Conservation (phyloP, 179 eudicot species). For the Camellia oleifera region DNA sequence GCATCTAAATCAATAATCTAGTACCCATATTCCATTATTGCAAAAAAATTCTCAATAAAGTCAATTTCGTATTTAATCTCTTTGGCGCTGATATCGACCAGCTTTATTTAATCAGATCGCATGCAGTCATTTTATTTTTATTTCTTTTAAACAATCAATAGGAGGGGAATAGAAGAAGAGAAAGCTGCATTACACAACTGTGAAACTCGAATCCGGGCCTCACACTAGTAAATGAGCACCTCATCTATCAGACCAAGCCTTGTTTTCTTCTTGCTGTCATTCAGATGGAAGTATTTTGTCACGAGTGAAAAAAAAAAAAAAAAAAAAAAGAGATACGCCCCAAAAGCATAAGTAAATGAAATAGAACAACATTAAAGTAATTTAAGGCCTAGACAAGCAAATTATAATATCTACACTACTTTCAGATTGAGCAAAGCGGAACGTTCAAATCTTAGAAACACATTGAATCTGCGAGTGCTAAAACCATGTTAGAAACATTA, state of each 20-base stretch:
- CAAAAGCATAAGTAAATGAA: background rate
- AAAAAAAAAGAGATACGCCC: background rate
- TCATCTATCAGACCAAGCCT: no score
- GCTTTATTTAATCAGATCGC: background rate
- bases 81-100: background rate
- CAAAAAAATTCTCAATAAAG: background rate
- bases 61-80: background rate
- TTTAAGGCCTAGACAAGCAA: background rate
- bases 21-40: background rate
- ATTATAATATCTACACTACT: conserved; percentile 6
- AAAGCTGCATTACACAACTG: no score
- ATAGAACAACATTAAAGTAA: background rate
- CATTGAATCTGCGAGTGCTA: background rate
- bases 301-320: background rate
- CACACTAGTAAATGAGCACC: no score
- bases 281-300: background rate
- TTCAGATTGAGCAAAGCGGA: background rate
- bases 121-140: no score
- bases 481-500: background rate
- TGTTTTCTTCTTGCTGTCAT: no score
- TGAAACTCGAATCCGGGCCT: no score
- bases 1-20: background rate
- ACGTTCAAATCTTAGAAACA: background rate
- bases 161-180: no score
- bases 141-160: no score